These are phyloP conservation scores for Coemansia erecta DNA, from an alignment of 192 early-diverging fungal genomes.

Conservation along the genomic window DNA sequence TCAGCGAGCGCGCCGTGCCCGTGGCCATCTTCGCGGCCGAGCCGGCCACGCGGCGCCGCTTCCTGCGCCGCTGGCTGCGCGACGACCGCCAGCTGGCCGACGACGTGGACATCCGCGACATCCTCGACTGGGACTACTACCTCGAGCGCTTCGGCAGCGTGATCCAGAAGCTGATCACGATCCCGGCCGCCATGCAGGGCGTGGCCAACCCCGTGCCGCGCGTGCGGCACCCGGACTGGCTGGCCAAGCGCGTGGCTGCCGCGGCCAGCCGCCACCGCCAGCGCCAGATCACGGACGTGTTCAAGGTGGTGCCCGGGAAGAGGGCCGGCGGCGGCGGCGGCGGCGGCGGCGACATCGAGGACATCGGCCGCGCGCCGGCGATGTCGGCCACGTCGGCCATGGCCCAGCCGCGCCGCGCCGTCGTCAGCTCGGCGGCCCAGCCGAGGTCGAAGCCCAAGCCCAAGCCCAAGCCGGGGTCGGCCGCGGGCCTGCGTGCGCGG, in stretches of 20 bases:
- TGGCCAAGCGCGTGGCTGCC: constrained; percentile 72
- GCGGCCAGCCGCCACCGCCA: constrained; percentile 84
- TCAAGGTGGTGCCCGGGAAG: constrained; percentile 57
- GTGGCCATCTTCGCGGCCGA: constrained; percentile 93
- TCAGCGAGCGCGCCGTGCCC: constrained; percentile 93
- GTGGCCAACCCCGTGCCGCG: constrained; percentile 91
- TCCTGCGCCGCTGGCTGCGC: constrained; percentile 89
- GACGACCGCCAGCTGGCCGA: constrained; percentile 64
- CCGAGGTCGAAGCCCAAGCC: no score
- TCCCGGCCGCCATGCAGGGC: constrained; percentile 97
- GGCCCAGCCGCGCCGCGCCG: constrained; percentile 14
- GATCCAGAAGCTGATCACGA: constrained; percentile 97
- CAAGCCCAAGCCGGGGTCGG: constrained; percentile 29
- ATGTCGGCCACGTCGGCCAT: constrained; percentile 7
- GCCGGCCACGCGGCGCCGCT: constrained; percentile 69
- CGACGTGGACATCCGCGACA: constrained; percentile 83
- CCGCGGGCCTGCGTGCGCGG: constrained; percentile 37
- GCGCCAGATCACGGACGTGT: constrained; percentile 79
- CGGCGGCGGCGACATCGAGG: constrained; percentile 58
- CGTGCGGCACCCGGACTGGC: constrained; percentile 93
- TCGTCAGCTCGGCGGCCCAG: constrained; percentile 17
- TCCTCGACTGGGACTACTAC: constrained; percentile 98
- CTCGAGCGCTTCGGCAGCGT: constrained; percentile 91
- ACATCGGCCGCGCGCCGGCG: constrained; percentile 41
- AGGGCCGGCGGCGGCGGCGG: no score